Percentiles rank a stretch among this genome's conserved stretches.
Evolutionary conservation across 371 early-diverging fungal genomes (phyloP).

Genomic region (Coemansia sp.): DNA sequence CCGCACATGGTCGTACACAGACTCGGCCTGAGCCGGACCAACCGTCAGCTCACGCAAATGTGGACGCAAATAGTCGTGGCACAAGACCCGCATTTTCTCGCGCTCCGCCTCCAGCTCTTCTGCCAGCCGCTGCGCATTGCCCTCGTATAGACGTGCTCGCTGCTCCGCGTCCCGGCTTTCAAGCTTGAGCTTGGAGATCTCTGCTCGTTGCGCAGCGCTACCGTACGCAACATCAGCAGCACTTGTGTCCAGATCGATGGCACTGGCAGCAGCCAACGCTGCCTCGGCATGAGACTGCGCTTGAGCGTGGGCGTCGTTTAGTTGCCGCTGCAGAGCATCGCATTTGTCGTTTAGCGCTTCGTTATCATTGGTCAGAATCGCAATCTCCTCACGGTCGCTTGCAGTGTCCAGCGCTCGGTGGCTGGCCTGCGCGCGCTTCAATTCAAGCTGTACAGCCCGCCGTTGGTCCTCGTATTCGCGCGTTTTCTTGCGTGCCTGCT

Average conservation of each 20-base stretch:
- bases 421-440: conserved; percentile 24
- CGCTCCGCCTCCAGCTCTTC: conserved; percentile 9
- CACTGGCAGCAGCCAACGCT: conserved; percentile 11
- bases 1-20: conserved; percentile 21
- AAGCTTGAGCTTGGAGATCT: conserved; percentile 21
- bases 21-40: conserved; percentile 29
- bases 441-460: conserved; percentile 23
- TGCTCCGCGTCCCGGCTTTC: conserved; percentile 21
- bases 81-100: conserved; percentile 11
- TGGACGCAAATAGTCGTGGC: conserved; percentile 35
- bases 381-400: conserved; percentile 17
- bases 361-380: conserved; percentile 22
- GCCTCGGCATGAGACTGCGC: conserved; percentile 10
- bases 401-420: conserved; percentile 15
- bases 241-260: conserved; percentile 6
- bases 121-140: conserved; percentile 7
- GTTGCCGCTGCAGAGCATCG: conserved; percentile 25
- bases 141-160: conserved; percentile 6
- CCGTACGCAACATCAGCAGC: conserved; percentile 5
- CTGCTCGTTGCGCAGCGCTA: conserved; percentile 22
- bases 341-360: conserved; percentile 35
- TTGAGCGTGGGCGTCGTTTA: conserved; percentile 18
- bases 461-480: conserved; percentile 37
- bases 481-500: conserved; percentile 10
- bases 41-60: conserved; percentile 39